phyloP scores from a whole-genome alignment of 1,284 basidiomycete species.

The Trichosporon sp. region DNA sequence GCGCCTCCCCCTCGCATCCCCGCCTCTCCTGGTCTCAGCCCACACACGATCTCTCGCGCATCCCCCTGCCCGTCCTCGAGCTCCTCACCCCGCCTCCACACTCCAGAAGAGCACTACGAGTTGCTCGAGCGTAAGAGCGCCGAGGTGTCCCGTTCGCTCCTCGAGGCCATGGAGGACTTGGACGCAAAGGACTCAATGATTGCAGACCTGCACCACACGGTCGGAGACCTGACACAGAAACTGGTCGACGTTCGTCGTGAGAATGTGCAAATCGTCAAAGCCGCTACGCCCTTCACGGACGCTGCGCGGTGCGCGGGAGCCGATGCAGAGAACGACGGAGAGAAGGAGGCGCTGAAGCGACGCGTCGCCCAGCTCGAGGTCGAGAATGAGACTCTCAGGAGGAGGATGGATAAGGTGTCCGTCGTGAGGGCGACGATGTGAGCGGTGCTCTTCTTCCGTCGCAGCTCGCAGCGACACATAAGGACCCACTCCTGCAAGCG shows the following conservation, averaged over 20 bases:
- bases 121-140: background rate
- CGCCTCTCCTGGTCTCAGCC: background rate
- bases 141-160: background rate
- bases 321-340: background rate
- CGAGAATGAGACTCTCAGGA: slow-evolving; percentile 1
- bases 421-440: background rate
- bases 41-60: background rate
- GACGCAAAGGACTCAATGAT: background rate
- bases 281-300: background rate
- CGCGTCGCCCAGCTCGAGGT: slow-evolving; percentile 2
- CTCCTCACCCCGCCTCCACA: background rate
- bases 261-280: slow-evolving; percentile 7
- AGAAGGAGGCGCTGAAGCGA: background rate
- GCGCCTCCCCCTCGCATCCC: background rate
- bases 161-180: slow-evolving; percentile 6
- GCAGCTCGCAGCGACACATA: background rate
- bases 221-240: slow-evolving; percentile 11
- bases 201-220: slow-evolving; percentile 1
- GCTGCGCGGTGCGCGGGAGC: background rate
- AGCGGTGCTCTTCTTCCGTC: background rate
- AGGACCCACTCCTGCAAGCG: too few species aligned
- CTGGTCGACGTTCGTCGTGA: background rate
- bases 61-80: background rate
- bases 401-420: background rate
- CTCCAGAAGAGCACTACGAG: background rate